Evolutionary conservation across 345 rosid genomes (phyloP).

Genomic region (Citropsis articulata): DNA sequence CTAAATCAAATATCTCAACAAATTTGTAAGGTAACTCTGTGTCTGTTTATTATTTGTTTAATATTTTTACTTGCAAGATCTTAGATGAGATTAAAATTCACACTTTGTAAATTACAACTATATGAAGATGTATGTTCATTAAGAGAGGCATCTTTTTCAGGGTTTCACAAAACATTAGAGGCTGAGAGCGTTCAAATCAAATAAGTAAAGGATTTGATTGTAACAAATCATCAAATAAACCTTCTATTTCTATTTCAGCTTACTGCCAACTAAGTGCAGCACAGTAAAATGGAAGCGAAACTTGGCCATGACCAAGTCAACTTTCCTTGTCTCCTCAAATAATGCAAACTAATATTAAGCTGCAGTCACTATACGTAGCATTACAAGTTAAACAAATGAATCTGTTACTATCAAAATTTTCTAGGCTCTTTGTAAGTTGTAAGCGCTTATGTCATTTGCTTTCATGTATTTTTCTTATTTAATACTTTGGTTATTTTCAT

Average conservation of each 20-base stretch:
- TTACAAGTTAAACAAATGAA: not conserved
- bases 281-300: not conserved
- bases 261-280: not conserved
- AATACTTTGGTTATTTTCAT: not conserved
- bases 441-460: not conserved
- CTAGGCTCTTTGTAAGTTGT: not conserved
- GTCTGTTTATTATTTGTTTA: no score
- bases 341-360: not conserved
- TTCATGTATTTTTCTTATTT: not conserved
- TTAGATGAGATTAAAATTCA: no score
- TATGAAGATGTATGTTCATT: not conserved
- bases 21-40: not conserved
- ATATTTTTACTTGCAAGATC: no score
- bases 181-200: not conserved
- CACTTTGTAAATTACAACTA: not conserved
- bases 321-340: not conserved
- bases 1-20: not conserved
- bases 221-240: not conserved
- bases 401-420: not conserved
- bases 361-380: not conserved
- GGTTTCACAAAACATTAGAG: not conserved
- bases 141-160: not conserved
- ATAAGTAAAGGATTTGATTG: not conserved
- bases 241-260: not conserved
- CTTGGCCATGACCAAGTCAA: not conserved